A percentile compares a stretch with the other conserved stretches of the same genome.
Evolutionary conservation across 495 filamentous ascomycete genomes (phyloP).

Genomic region (Gamarada debralockiae): DNA sequence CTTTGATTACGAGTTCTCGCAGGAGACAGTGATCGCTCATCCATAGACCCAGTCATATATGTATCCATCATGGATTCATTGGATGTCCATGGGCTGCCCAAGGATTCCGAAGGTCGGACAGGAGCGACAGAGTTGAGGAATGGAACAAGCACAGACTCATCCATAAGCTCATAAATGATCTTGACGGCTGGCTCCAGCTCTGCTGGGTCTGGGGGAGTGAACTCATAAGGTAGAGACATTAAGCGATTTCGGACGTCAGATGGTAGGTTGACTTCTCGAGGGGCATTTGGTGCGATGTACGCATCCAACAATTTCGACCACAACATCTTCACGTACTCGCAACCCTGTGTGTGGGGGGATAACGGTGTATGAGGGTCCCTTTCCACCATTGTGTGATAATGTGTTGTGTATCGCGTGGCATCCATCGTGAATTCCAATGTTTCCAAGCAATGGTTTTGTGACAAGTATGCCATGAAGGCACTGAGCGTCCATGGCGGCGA

Average conservation of each 20-base stretch:
- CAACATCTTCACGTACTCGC: constrained; percentile 69
- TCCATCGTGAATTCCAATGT: constrained; percentile 98
- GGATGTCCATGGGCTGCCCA: constrained; percentile 32
- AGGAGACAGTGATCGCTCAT: constrained; percentile 28
- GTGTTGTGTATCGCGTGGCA: constrained; percentile 80
- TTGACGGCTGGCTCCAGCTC: constrained; percentile 83
- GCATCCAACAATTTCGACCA: constrained; percentile 64
- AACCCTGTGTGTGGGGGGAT: constrained; percentile 49
- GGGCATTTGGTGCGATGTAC: constrained; percentile 76
- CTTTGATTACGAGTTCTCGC: constrained; percentile 12
- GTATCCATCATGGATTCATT: constrained; percentile 27
- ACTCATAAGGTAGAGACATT: constrained; percentile 55
- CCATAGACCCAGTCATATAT: constrained; percentile 32
- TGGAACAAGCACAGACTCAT: constrained; percentile 85
- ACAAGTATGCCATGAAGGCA: constrained; percentile 96
- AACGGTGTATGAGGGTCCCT: constrained; percentile 32
- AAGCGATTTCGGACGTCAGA: constrained; percentile 78
- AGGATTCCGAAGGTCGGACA: constrained; percentile 26
- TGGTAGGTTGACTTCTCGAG: constrained; percentile 90
- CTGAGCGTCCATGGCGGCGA: constrained; percentile 87
- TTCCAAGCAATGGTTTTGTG: constrained; percentile 96
- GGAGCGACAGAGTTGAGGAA: constrained; percentile 64
- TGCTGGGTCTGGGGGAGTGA: constrained; percentile 71
- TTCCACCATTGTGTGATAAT: constrained; percentile 54
- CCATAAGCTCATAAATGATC: constrained; percentile 94